phyloP scores from a whole-genome alignment of 2,329 filamentous ascomycete species.

The Phaeosphaeriaceae sp. region DNA sequence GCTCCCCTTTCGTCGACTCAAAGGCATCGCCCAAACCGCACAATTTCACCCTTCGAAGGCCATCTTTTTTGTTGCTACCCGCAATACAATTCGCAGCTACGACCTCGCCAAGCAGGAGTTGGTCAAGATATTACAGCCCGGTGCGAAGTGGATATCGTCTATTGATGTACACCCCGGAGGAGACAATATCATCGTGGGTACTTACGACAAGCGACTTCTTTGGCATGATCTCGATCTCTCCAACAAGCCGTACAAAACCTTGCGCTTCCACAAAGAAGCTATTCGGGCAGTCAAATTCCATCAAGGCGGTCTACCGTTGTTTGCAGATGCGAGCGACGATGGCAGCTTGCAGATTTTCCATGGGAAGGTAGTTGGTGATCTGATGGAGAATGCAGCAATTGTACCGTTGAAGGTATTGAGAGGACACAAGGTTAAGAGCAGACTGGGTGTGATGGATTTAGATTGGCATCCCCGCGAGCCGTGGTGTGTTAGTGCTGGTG shows the following conservation, averaged over 20 bases:
- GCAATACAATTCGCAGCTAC: slow-evolving; percentile 90
- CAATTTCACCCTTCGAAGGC: slow-evolving; percentile 95
- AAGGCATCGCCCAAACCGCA: slow-evolving; percentile 81
- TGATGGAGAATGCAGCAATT: slow-evolving; percentile 96
- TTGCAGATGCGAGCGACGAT: slow-evolving; percentile 94
- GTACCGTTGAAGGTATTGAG: slow-evolving; percentile 93
- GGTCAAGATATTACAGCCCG: slow-evolving; percentile 90
- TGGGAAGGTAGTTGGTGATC: slow-evolving; percentile 89
- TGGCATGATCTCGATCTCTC: slow-evolving; percentile 98
- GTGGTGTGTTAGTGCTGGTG: slow-evolving; percentile 92
- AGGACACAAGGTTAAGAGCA: slow-evolving; percentile 85
- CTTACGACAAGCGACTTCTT: slow-evolving; percentile 89
- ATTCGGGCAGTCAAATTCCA: slow-evolving; percentile 91
- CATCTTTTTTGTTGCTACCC: slow-evolving; percentile 94
- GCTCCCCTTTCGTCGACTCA: slow-evolving; percentile 82
- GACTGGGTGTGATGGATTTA: slow-evolving; percentile 88
- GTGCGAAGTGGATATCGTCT: slow-evolving; percentile 91
- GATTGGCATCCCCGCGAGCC: slow-evolving; percentile 96
- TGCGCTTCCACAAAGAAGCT: slow-evolving; percentile 91
- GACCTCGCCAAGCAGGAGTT: slow-evolving; percentile 91
- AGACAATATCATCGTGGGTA: slow-evolving; percentile 92
- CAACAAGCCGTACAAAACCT: slow-evolving; percentile 89
- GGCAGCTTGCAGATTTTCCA: slow-evolving; percentile 96
- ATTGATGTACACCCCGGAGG: slow-evolving; percentile 93
- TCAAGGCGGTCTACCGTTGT: slow-evolving; percentile 76